Base-by-base conservation (phyloP, 805 yeast genomes). In the Zygoascus flipseniorum region DNA sequence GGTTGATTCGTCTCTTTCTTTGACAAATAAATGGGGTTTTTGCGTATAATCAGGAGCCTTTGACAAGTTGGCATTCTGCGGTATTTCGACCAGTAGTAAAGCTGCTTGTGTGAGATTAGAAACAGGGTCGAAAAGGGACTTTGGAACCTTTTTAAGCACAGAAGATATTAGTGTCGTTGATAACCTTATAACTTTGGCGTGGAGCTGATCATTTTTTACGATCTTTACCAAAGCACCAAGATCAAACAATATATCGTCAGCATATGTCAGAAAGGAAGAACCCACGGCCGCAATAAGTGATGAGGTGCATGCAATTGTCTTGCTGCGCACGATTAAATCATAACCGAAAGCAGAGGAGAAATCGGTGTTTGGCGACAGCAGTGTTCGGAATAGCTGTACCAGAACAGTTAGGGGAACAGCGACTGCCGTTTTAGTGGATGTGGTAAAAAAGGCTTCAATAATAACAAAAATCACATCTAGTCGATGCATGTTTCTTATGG, bases 331-430 rank as follows among this genome's bases (percentile, higher is more conserved):
- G 31, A 31, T 19, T 2, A 28, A 31, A 19, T 16, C 20, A 31
- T 46, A 46, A 11, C 49, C 49, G 41, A 46, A 31, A 8, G 5
- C 10, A 19, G 39, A 3, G 4, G 31, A 31, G 11, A 31, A n/a
- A 9, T 46, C 41, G 11, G 14, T 19, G 41, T 14, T 28, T 8
- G 26, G 26, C 13, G 26, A n/a, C 41, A 46, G 19, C 19, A 46
- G 26, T 11, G 39, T 28, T 31, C 26, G 31, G 20, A 75, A 70
- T 48, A 83, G 55, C 8, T 72, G 64, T 5, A 84, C 62, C 2
- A 85, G 63, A 46, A 69, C 61, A 0, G 92, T 90, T 13, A 87
- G 57, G 2, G 95, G 93, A 8, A 86, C 74, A 56, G 75, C 72
- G 8, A 82, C 75, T 11, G 81, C 71, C 59, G 72, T 75, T 43